These are phyloP conservation scores for Corrigiola litoralis DNA, from an alignment of 179 eudicot genomes.

Conservation along the genomic window DNA sequence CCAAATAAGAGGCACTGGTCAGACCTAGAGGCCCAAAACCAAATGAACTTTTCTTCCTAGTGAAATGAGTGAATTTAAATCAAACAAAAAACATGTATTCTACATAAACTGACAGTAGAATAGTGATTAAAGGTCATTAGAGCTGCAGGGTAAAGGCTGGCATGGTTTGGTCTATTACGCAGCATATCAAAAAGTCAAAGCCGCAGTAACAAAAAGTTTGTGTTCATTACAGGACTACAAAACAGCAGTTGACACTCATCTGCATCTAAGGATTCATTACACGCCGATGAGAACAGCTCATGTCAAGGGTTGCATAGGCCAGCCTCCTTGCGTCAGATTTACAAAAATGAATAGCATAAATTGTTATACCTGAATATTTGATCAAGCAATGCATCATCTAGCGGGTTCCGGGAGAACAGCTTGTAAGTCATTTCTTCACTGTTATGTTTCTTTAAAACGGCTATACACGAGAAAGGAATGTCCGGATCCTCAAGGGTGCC, in stretches of 20 bases:
- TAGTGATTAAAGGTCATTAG: not conserved
- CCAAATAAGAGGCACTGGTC: not conserved
- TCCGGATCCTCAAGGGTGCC: conserved; percentile 70
- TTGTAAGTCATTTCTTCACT: conserved; percentile 62
- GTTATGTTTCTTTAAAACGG: conserved; percentile 61
- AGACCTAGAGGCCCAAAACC: too few relatives aligned
- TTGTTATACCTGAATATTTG: conserved; percentile 62
- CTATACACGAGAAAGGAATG: conserved; percentile 73
- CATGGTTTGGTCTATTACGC: not conserved
- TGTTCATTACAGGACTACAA: not conserved
- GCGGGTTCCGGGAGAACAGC: conserved; percentile 72
- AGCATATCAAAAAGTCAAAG: not conserved
- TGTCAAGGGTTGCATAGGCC: not conserved
- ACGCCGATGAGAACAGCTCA: not conserved
- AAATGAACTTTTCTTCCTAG: too few relatives aligned
- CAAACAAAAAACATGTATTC: not conserved
- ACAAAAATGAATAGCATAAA: not conserved
- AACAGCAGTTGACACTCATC: too few relatives aligned
- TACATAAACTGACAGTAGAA: not conserved
- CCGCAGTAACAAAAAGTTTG: not conserved
- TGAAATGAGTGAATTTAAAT: not conserved
- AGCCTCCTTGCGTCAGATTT: not conserved
- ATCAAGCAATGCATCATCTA: conserved; percentile 67
- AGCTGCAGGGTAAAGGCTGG: not conserved
- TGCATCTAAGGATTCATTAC: not conserved